Evolutionary conservation across 177 flowering plant genomes (phyloP).

Genomic region (Vitis hybrid): DNA sequence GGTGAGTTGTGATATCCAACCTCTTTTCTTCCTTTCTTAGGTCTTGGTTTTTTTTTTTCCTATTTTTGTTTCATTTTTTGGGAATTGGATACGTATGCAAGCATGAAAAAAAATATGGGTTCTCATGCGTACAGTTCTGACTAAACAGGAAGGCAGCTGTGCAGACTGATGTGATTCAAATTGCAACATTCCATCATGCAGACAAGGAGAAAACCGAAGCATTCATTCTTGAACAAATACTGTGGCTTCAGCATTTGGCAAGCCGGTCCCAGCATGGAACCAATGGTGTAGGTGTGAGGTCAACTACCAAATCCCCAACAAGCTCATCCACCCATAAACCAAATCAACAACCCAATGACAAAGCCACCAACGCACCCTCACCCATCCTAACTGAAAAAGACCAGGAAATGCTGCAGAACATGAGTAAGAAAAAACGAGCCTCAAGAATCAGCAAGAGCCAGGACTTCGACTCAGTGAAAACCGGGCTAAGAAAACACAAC

Average conservation of each 20-base stretch:
- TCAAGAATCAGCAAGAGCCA: constrained; percentile 23
- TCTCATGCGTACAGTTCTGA: constrained; percentile 32
- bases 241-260: constrained; percentile 47
- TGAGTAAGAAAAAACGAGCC: constrained; percentile 5
- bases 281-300: constrained; percentile 1
- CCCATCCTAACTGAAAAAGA: constrained; percentile 18
- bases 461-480: constrained; percentile 11
- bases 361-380: not conserved
- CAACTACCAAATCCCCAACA: constrained; percentile 10
- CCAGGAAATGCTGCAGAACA: constrained; percentile 16
- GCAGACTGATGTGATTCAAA: constrained; percentile 28
- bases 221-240: constrained; percentile 36
- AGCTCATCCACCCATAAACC: not conserved
- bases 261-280: constrained; percentile 16
- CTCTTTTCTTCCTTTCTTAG: not conserved
- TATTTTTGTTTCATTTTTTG: not conserved
- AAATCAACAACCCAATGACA: constrained; percentile 4
- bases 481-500: not conserved
- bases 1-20: constrained; percentile 28
- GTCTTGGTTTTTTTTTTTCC: not conserved
- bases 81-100: not conserved
- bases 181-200: constrained; percentile 60
- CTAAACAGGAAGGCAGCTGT: constrained; percentile 25
- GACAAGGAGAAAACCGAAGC: constrained; percentile 46
- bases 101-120: not conserved